Percentiles rank a stretch among this genome's conserved stretches.
Evolutionary conservation across 164 flowering plant genomes (phyloP).

Genomic region (Aristolochia californica): DNA sequence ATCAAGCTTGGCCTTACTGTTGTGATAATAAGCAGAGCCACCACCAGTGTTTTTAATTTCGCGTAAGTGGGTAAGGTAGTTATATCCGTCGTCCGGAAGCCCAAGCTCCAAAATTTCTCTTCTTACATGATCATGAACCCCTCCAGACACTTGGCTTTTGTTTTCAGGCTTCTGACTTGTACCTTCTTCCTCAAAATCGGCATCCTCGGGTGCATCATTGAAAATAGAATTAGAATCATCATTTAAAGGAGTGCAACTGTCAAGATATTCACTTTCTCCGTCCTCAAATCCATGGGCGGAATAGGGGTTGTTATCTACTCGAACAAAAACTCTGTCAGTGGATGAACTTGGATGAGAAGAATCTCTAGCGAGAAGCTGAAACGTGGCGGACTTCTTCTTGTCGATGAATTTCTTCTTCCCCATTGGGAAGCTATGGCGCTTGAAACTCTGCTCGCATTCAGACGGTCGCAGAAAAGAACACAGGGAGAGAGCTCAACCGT

Average conservation of each 20-base stretch:
- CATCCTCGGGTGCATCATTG: constrained; percentile 60
- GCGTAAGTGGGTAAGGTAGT: constrained; percentile 66
- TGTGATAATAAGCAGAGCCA: constrained; percentile 60
- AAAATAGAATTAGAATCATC: constrained; percentile 55
- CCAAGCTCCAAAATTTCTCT: constrained; percentile 84
- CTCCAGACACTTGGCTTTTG: background rate
- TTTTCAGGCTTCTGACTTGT: background rate
- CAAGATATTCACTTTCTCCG: no score
- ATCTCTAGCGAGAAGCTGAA: constrained; percentile 69
- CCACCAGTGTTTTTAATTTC: constrained; percentile 79
- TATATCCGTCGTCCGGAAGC: constrained; percentile 93
- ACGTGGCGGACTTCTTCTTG: constrained; percentile 87
- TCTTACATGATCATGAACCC: constrained; percentile 54
- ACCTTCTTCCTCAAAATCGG: constrained; percentile 17
- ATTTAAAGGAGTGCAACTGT: background rate
- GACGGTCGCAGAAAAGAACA: no score
- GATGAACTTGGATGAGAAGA: constrained; percentile 43
- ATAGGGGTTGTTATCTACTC: constrained; percentile 66
- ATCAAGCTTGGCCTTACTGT: constrained; percentile 53
- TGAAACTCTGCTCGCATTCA: no score
- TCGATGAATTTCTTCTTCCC: constrained; percentile 78
- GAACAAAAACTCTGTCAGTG: constrained; percentile 64
- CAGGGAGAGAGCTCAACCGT: no score
- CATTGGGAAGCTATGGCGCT: background rate
- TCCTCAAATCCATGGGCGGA: constrained; percentile 20